Percentiles rank a stretch among this genome's conserved stretches.
phyloP scores from a whole-genome alignment of 495 filamentous ascomycete species.

The Apodospora peruviana region DNA sequence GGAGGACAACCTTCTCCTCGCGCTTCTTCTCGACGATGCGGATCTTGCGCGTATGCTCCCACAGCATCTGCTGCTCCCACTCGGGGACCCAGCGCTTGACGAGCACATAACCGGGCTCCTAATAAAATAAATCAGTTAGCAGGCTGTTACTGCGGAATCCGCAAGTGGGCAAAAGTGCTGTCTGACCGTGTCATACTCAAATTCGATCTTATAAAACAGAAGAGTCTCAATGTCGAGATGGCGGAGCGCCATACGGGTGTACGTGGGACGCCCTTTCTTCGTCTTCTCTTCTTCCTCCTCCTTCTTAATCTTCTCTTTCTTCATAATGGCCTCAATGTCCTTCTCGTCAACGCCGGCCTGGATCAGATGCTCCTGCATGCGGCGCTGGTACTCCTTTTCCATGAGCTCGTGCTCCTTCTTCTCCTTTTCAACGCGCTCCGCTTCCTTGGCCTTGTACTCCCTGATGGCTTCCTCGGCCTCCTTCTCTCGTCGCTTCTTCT shows the following conservation, averaged over 20 bases:
- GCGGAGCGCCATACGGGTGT: conserved; percentile 51
- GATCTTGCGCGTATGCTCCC: conserved; percentile 61
- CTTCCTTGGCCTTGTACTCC: conserved; percentile 49
- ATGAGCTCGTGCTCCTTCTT: conserved; percentile 39
- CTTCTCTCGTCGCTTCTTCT: conserved; percentile 38
- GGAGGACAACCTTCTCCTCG: conserved; percentile 31
- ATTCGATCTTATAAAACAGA: conserved; percentile 44
- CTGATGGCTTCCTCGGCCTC: conserved; percentile 53
- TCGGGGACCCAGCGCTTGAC: conserved; percentile 74
- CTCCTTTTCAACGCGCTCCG: conserved; percentile 42
- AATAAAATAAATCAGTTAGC: conserved; percentile 4
- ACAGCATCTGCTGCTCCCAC: conserved; percentile 66
- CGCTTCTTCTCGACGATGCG: conserved; percentile 44
- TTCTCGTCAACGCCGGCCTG: conserved; percentile 46
- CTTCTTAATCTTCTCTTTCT: conserved; percentile 42
- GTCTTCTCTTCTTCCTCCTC: conserved; percentile 19
- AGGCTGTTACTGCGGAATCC: too few species aligned
- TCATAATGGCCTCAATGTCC: conserved; percentile 46
- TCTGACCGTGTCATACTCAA: conserved; percentile 46
- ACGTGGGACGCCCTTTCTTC: conserved; percentile 36
- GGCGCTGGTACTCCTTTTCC: conserved; percentile 46
- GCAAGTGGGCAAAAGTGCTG: conserved; percentile 1
- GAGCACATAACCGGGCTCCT: conserved; percentile 65
- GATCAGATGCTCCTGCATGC: conserved; percentile 43
- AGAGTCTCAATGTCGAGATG: conserved; percentile 55